Conservation (phyloP, 2,329 filamentous ascomycete genomes). For the Trichoderma polysporum region DNA sequence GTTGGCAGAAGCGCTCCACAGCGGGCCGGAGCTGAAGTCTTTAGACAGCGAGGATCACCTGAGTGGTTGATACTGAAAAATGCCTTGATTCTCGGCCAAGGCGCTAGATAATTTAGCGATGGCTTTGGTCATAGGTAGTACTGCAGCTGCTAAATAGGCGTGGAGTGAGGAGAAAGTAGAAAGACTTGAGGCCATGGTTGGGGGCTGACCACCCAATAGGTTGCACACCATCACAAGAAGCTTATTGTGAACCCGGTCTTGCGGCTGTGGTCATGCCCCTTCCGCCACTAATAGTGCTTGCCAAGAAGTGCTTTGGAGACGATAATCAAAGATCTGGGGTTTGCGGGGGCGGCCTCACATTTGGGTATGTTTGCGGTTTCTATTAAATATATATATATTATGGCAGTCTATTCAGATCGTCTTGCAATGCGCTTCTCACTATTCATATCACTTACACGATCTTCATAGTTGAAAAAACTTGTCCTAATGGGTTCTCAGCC, state of each 20-base stretch:
- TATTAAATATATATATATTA: neutral
- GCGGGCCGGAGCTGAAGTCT: neutral
- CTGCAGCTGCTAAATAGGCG: neutral
- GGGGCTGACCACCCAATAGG: conserved; percentile 4
- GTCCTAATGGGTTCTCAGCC: neutral
- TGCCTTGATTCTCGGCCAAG: neutral
- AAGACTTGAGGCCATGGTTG: neutral
- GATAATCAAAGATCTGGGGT: neutral
- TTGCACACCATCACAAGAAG: conserved; percentile 3
- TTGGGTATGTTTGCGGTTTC: neutral
- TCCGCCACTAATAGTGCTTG: neutral
- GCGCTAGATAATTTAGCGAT: neutral
- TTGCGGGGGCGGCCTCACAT: conserved; percentile 2
- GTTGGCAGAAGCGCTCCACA: neutral
- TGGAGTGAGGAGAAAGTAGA: neutral
- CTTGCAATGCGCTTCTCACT: neutral
- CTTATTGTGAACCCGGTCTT: neutral
- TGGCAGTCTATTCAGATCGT: neutral
- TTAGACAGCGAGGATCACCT: neutral
- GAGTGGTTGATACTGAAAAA: conserved; percentile 4
- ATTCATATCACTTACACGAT: neutral
- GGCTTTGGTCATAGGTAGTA: neutral
- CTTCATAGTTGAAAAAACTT: neutral
- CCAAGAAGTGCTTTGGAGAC: neutral
- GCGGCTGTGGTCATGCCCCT: conserved; percentile 12